These are phyloP conservation scores for Malus hybrid DNA, from an alignment of 331 rosid genomes.

Conservation along the genomic window DNA sequence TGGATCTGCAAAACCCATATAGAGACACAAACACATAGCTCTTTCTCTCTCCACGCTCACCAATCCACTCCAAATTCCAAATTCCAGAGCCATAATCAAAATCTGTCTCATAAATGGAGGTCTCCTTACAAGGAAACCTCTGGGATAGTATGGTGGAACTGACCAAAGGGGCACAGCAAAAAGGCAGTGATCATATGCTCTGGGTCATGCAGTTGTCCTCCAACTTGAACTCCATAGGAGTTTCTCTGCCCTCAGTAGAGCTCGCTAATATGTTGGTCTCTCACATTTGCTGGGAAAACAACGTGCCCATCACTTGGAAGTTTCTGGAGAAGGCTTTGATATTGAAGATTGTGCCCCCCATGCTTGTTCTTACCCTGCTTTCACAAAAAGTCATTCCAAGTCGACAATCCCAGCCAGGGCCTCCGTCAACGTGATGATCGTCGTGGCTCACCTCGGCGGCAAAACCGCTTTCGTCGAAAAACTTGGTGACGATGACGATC, in stretches of 20 bases:
- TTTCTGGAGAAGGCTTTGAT: slow-evolving; percentile 73
- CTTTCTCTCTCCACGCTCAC: too few species aligned
- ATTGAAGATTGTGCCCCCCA: slow-evolving; percentile 65
- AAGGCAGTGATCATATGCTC: not conserved
- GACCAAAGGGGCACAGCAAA: too few species aligned
- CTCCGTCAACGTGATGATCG: too few species aligned
- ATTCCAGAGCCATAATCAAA: too few species aligned
- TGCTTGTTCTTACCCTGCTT: slow-evolving; percentile 79
- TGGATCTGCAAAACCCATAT: too few species aligned
- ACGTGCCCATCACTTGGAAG: slow-evolving; percentile 85
- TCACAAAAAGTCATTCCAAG: slow-evolving; percentile 79
- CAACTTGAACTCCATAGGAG: slow-evolving; percentile 66
- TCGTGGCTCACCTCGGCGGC: too few species aligned
- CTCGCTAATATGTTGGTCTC: slow-evolving; percentile 72
- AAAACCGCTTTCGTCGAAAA: too few species aligned
- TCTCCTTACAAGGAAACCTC: too few species aligned
- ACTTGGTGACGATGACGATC: not conserved
- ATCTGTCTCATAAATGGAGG: too few species aligned
- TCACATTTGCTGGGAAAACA: slow-evolving; percentile 90
- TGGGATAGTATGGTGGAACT: too few species aligned
- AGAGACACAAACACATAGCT: too few species aligned
- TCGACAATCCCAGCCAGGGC: slow-evolving; percentile 58
- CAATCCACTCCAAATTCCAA: too few species aligned
- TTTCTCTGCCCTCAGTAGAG: slow-evolving; percentile 63
- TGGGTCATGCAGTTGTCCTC: slow-evolving; percentile 84